Conservation (phyloP, 176 grass and related monocot genomes). For the Pontederia crassipes region DNA sequence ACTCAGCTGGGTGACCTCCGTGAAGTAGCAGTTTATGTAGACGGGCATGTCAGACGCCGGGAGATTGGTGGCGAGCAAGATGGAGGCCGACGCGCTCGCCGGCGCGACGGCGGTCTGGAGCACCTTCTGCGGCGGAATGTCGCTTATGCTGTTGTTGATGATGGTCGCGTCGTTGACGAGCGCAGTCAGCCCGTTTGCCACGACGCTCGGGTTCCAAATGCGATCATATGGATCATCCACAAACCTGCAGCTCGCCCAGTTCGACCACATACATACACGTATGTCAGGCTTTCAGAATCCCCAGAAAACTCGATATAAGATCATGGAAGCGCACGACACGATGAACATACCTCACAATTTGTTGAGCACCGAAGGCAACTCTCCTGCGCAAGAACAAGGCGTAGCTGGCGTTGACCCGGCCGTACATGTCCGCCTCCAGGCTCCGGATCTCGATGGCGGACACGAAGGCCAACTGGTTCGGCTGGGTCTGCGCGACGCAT, state of each 20-base stretch:
- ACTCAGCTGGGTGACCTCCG: neutral
- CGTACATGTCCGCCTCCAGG: neutral
- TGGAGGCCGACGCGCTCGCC: neutral
- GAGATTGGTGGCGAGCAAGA: neutral
- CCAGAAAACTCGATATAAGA: too few relatives aligned
- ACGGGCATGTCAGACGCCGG: neutral
- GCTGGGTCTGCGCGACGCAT: neutral
- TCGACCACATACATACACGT: too few relatives aligned
- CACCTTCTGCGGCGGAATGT: neutral
- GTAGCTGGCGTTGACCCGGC: neutral
- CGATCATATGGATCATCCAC: neutral
- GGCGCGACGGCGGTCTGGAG: neutral
- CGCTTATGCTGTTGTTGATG: neutral
- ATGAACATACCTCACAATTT: neutral
- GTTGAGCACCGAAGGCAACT: neutral
- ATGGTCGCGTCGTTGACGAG: neutral
- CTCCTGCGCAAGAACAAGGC: neutral
- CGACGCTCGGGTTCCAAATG: neutral
- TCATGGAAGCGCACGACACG: too few relatives aligned
- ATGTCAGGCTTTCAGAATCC: neutral
- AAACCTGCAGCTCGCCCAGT: neutral
- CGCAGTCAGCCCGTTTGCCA: neutral
- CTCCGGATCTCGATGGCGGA: slow-evolving; percentile 6
- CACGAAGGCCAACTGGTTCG: neutral
- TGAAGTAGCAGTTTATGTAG: neutral